phyloP scores from a whole-genome alignment of 352 stramenopile species.

The Globisporangium canariense region DNA sequence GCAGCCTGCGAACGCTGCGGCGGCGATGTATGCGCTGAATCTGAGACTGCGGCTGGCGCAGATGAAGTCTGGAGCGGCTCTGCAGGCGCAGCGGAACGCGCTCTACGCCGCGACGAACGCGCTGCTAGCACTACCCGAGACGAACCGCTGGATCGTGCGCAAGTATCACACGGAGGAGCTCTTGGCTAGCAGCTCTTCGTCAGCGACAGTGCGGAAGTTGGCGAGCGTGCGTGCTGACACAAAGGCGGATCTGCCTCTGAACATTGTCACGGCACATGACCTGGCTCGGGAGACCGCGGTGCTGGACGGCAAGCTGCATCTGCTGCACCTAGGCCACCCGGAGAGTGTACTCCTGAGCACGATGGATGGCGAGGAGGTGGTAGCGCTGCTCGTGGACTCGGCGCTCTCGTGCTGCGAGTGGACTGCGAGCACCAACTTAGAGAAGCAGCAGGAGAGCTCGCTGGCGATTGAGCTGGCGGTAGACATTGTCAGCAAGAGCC shows the following conservation, averaged over 20 bases:
- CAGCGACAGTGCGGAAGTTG: slow-evolving; percentile 11
- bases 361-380: slow-evolving; percentile 55
- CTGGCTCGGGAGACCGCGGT: slow-evolving; percentile 54
- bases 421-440: slow-evolving; percentile 25
- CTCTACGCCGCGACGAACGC: slow-evolving; percentile 47
- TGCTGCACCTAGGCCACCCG: slow-evolving; percentile 47
- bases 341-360: slow-evolving; percentile 55
- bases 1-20: slow-evolving; percentile 58
- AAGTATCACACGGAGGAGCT: slow-evolving; percentile 67
- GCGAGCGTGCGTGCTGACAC: neutral
- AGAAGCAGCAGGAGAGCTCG: slow-evolving; percentile 45
- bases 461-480: slow-evolving; percentile 49
- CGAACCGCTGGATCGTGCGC: slow-evolving; percentile 68
- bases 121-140: slow-evolving; percentile 32
- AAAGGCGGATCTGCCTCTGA: slow-evolving; percentile 23
- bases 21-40: slow-evolving; percentile 54
- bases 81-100: slow-evolving; percentile 63
- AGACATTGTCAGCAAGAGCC: slow-evolving; percentile 37
- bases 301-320: slow-evolving; percentile 59
- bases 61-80: slow-evolving; percentile 30
- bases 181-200: slow-evolving; percentile 8
- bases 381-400: slow-evolving; percentile 50
- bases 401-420: slow-evolving; percentile 17
- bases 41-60: slow-evolving; percentile 42
- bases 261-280: slow-evolving; percentile 62